phyloP scores from a whole-genome alignment of 2,329 filamentous ascomycete species.

The Phaeoacremonium minimum region DNA sequence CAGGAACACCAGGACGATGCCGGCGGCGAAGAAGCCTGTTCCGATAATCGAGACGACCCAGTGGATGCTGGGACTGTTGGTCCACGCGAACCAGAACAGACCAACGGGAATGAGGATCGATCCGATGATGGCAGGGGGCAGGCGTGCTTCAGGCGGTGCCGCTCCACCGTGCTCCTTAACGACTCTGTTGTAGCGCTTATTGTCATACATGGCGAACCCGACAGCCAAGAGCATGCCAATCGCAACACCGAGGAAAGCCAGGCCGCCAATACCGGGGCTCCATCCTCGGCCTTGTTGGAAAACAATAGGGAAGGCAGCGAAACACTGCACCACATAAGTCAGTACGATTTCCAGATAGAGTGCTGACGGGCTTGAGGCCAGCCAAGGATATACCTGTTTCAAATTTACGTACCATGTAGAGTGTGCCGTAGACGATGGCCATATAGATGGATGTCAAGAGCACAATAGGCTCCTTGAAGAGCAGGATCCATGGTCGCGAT shows the following conservation, averaged over 20 bases:
- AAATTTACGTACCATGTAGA: conserved; percentile 9
- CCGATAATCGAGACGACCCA: conserved; percentile 39
- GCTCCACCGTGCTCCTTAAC: conserved; percentile 42
- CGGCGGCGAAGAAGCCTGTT: conserved; percentile 26
- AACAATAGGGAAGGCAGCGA: conserved; percentile 61
- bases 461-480: conserved; percentile 61
- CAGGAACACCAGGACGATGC: conserved; percentile 49
- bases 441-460: conserved; percentile 8
- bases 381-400: not conserved
- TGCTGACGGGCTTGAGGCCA: no score
- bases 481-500: conserved; percentile 62
- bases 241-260: conserved; percentile 65
- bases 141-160: conserved; percentile 62
- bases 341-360: no score
- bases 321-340: no score
- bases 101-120: conserved; percentile 58
- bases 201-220: conserved; percentile 48
- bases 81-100: conserved; percentile 68
- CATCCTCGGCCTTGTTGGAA: conserved; percentile 58
- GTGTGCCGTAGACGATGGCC: conserved; percentile 14
- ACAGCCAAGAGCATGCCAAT: conserved; percentile 62
- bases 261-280: conserved; percentile 53
- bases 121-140: conserved; percentile 59
- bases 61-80: conserved; percentile 46
- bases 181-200: conserved; percentile 44